These are phyloP conservation scores for Ceratocystis albifundus DNA, from an alignment of 2,329 filamentous ascomycete genomes.

Conservation along the genomic window DNA sequence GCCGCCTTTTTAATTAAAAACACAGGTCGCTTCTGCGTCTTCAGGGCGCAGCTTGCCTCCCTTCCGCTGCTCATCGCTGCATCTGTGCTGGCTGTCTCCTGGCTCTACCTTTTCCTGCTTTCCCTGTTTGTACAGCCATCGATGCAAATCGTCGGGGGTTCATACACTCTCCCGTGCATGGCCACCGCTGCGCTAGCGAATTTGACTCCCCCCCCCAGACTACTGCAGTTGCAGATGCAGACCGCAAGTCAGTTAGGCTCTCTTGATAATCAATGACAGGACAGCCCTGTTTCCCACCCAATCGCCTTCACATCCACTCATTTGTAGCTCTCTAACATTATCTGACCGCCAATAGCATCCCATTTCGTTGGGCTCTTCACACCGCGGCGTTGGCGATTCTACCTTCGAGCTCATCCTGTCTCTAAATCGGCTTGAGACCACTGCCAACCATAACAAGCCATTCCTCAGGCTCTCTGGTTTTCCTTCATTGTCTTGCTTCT, in stretches of 20 bases:
- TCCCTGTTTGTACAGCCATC: background rate
- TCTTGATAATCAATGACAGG: no score
- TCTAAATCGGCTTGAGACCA: no score
- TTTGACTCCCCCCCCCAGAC: no score
- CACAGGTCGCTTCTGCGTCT: conserved; percentile 2
- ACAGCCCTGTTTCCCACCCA: no score
- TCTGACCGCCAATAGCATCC: background rate
- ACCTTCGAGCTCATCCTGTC: background rate
- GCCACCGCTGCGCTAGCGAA: background rate
- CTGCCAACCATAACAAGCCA: no score
- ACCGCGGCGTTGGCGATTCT: background rate
- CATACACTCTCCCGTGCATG: background rate
- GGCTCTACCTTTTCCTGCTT: background rate
- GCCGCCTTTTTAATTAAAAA: conserved; percentile 9
- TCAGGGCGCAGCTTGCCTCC: background rate
- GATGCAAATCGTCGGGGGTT: background rate
- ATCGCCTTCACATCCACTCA: no score
- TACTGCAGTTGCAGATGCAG: no score
- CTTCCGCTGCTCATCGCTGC: background rate
- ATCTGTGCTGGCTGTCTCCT: background rate
- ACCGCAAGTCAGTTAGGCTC: no score
- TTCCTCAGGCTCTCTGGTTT: conserved; percentile 10
- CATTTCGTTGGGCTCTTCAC: background rate
- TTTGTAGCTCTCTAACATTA: background rate
- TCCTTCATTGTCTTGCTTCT: conserved; percentile 12